phyloP scores from a whole-genome alignment of 1,284 basidiomycete species.

The Chalciporus sp. region DNA sequence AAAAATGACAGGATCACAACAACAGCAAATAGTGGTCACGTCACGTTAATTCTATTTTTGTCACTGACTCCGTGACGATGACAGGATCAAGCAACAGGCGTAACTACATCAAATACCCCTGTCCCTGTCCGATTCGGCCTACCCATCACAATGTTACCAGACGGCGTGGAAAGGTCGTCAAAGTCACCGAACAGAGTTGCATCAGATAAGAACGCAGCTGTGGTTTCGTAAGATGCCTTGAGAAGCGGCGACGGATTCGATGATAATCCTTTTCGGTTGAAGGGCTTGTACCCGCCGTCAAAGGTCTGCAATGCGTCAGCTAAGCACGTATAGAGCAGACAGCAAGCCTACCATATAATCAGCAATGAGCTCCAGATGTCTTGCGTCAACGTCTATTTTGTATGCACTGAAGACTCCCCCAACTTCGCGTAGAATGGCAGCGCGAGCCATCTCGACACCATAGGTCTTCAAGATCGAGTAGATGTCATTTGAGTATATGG shows the following conservation, averaged over 20 bases:
- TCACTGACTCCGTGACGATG: conserved; percentile 11
- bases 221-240: conserved; percentile 98
- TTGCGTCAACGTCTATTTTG: conserved; percentile 93
- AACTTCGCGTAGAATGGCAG: conserved; percentile 91
- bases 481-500: conserved; percentile 94
- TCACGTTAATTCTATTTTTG: background rate
- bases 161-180: conserved; percentile 88
- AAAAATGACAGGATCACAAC: conserved; percentile 17
- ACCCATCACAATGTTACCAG: conserved; percentile 91
- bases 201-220: conserved; percentile 93
- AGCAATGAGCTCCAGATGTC: conserved; percentile 96
- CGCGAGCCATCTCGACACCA: conserved; percentile 96
- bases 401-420: conserved; percentile 94
- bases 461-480: conserved; percentile 91
- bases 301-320: conserved; percentile 69
- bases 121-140: conserved; percentile 84
- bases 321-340: conserved; percentile 3
- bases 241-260: conserved; percentile 91
- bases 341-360: conserved; percentile 88
- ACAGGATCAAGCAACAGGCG: conserved; percentile 44
- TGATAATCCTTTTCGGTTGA: conserved; percentile 94
- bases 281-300: conserved; percentile 96
- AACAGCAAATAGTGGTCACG: conserved; percentile 29
- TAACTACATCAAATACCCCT: conserved; percentile 84
- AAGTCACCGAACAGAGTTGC: conserved; percentile 94